Evolutionary conservation across 805 yeast species (phyloP), one percentile per base, ranked within the genome.

Genomic region (Yarrowia sp.): DNA sequence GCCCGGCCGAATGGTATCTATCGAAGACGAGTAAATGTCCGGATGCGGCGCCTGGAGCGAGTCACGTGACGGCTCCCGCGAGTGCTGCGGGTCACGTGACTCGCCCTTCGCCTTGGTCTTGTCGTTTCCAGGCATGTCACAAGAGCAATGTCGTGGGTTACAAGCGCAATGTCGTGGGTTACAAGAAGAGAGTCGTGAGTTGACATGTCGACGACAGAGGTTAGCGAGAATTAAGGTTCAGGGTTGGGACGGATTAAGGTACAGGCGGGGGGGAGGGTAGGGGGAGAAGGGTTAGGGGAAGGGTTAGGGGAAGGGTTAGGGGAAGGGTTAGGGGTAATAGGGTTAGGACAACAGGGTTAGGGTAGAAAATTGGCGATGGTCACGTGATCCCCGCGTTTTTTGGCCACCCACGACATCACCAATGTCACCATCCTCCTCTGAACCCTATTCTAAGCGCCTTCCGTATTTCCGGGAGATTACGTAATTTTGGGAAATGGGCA

Each of bases 1-100:
- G 15, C 32, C 48, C 3, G 65, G 65, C 3, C 65, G 50, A 14
- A 59, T 35, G 35, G 65, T 59, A 12, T 59, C 65, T 8, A 59
- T 45, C n/a, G 65, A 59, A n/a, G 52, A 45, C 26, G 65, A 59
- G 19, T 59, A 59, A 59, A 59, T 59, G 65, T 59, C 52, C 35
- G 12, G 46, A 10, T n/a, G 19, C 4, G 42, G 45, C 8, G 45
- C 35, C 2, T 9, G 35, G 8, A 53, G 16, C 16, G 59, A 53
- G 32, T 53, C 59, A 19, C 59, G 59, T 19, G 59, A 53, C 19
- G 45, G 36, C 22, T 38, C 36, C 14, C 35, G 45, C 14, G 43
- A n/a, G 16, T 38, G 42, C 8, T 15, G 53, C 12, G 19, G 12
- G 19, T 14, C 19, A 16, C 49, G 26, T 16, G 49, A 16, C 14